Percentiles rank a stretch among this genome's conserved stretches.
These are phyloP conservation scores for Chaetomium olivaceum DNA, from an alignment of 2,329 filamentous ascomycete genomes.

Conservation along the genomic window DNA sequence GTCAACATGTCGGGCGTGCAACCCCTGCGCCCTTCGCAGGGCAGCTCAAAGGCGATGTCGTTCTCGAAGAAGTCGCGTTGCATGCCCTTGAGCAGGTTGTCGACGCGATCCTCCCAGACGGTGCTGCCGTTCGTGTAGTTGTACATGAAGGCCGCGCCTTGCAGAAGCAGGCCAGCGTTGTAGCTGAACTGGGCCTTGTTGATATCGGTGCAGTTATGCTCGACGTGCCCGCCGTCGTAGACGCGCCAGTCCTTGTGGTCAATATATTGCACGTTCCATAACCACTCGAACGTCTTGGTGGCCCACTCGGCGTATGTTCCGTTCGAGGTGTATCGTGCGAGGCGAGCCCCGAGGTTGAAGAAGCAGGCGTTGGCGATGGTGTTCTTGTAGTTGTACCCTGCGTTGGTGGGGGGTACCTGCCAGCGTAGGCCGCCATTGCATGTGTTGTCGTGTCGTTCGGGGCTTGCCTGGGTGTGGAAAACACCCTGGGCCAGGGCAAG, in stretches of 20 bases:
- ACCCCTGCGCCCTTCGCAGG: conserved; percentile 58
- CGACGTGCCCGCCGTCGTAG: conserved; percentile 63
- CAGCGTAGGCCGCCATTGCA: conserved; percentile 73
- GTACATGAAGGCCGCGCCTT: conserved; percentile 69
- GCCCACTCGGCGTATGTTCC: conserved; percentile 64
- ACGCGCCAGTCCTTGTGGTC: conserved; percentile 57
- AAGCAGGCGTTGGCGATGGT: conserved; percentile 46
- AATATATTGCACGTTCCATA: conserved; percentile 56
- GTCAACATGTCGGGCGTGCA: conserved; percentile 73
- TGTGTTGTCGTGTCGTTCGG: conserved; percentile 62
- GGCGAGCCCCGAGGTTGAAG: conserved; percentile 66
- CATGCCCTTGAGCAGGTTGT: conserved; percentile 55
- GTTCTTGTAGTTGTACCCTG: conserved; percentile 76
- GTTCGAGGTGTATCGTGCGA: conserved; percentile 70
- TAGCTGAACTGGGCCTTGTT: conserved; percentile 68
- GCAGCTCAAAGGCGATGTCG: conserved; percentile 63
- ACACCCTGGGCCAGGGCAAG: conserved; percentile 68
- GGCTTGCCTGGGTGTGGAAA: conserved; percentile 61
- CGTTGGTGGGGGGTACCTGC: conserved; percentile 75
- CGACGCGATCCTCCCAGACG: conserved; percentile 56
- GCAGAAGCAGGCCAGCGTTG: conserved; percentile 61
- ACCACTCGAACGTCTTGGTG: conserved; percentile 63
- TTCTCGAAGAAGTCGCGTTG: conserved; percentile 56
- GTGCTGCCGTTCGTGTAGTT: conserved; percentile 57
- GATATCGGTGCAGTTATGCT: conserved; percentile 60